phyloP scores from a whole-genome alignment of 169 alveolate species.

The Plasmodium malariae region DNA sequence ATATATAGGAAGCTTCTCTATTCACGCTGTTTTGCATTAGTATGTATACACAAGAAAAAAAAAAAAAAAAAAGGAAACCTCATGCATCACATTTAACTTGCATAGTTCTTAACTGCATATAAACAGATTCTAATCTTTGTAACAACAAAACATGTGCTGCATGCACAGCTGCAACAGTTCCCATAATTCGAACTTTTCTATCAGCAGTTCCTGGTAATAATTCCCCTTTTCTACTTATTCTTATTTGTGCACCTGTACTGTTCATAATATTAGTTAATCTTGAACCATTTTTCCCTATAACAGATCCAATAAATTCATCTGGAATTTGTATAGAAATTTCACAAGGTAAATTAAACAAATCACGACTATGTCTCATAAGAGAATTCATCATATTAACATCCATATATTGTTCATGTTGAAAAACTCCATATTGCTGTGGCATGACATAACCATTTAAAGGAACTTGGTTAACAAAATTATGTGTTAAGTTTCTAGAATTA shows the following conservation, averaged over 20 bases:
- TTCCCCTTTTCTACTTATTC: slow-evolving; percentile 75
- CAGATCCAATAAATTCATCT: slow-evolving; percentile 67
- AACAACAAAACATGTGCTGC: slow-evolving; percentile 76
- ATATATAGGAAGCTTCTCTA: no score
- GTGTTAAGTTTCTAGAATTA: slow-evolving; percentile 15
- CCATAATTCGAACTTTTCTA: slow-evolving; percentile 60
- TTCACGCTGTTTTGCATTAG: background rate
- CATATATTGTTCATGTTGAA: slow-evolving; percentile 66
- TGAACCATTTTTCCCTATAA: slow-evolving; percentile 70
- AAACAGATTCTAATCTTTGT: slow-evolving; percentile 61
- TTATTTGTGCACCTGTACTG: slow-evolving; percentile 77
- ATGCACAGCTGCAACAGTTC: slow-evolving; percentile 79
- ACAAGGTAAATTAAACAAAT: slow-evolving; percentile 70
- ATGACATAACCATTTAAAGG: slow-evolving; percentile 59
- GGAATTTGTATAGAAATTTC: slow-evolving; percentile 76
- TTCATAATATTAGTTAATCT: slow-evolving; percentile 73
- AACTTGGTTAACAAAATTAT: slow-evolving; percentile 51
- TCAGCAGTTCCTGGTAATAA: slow-evolving; percentile 70
- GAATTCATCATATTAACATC: slow-evolving; percentile 50
- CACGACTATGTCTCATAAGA: slow-evolving; percentile 74
- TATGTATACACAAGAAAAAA: background rate
- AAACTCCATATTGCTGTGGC: slow-evolving; percentile 63
- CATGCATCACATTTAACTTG: slow-evolving; percentile 50
- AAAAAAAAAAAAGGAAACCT: background rate
- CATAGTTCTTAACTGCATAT: slow-evolving; percentile 59